A percentile compares a stretch with the other conserved stretches of the same genome.
These are phyloP conservation scores for Claviceps spartinae DNA, from an alignment of 2,329 filamentous ascomycete genomes.

Conservation along the genomic window DNA sequence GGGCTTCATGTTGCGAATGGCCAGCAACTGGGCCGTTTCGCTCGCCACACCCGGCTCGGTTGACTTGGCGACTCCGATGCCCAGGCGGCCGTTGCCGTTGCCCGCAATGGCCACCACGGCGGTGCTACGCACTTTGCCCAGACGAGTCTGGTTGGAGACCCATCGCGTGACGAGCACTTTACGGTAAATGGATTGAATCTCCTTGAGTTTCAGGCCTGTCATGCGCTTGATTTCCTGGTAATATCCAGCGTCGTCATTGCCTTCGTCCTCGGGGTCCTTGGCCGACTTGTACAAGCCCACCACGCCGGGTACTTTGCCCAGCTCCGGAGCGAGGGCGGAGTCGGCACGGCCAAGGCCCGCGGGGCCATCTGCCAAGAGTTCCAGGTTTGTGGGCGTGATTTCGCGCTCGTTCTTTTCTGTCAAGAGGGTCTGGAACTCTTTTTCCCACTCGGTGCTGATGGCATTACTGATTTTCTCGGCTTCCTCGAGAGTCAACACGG, in stretches of 20 bases:
- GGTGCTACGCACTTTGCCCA: constrained; percentile 75
- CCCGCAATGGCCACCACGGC: constrained; percentile 75
- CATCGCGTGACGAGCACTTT: constrained; percentile 62
- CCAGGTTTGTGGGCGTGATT: constrained; percentile 20
- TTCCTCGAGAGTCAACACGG: constrained; percentile 21
- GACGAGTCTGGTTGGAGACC: constrained; percentile 86
- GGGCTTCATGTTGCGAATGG: constrained; percentile 88
- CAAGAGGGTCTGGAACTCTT: constrained; percentile 23
- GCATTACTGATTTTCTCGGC: constrained; percentile 24
- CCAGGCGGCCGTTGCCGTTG: constrained; percentile 73
- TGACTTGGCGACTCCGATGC: constrained; percentile 82
- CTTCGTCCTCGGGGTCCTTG: constrained; percentile 35
- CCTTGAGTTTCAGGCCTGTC: constrained; percentile 38
- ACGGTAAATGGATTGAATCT: constrained; percentile 42
- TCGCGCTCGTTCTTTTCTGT: constrained; percentile 17
- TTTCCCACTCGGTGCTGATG: constrained; percentile 22
- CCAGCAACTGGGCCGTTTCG: constrained; percentile 62
- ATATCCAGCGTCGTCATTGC: constrained; percentile 34
- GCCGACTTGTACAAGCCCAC: constrained; percentile 34
- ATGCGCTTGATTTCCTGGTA: constrained; percentile 39
- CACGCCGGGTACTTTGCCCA: constrained; percentile 41
- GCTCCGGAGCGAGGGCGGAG: constrained; percentile 32
- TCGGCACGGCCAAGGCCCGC: constrained; percentile 20
- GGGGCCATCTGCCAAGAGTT: constrained; percentile 24
- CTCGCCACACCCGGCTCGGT: constrained; percentile 55